A percentile compares a stretch with the other conserved stretches of the same genome.
phyloP scores from a whole-genome alignment of 1,284 basidiomycete species.

The Fomes fomentarius region DNA sequence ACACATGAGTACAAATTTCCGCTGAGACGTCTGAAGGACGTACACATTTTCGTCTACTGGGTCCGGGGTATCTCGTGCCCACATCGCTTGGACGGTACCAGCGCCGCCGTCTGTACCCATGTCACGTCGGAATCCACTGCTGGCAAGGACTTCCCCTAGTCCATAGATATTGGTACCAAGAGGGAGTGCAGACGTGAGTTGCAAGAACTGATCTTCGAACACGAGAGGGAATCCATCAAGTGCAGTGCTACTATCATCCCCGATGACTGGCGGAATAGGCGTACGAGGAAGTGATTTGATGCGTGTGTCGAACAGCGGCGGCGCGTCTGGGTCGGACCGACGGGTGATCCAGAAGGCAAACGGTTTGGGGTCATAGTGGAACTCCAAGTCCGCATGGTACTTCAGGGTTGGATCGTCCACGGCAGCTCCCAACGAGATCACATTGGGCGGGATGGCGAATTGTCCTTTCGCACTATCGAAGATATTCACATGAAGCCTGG shows the following conservation, averaged over 20 bases:
- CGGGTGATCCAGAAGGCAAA: slow-evolving; percentile 84
- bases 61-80: slow-evolving; percentile 48
- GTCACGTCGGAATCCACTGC: slow-evolving; percentile 68
- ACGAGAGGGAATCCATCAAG: slow-evolving; percentile 66
- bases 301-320: slow-evolving; percentile 78
- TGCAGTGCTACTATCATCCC: slow-evolving; percentile 50
- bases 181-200: slow-evolving; percentile 69
- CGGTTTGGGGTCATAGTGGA: slow-evolving; percentile 67
- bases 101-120: slow-evolving; percentile 51
- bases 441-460: slow-evolving; percentile 62
- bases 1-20: slow-evolving; percentile 7
- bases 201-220: slow-evolving; percentile 77
- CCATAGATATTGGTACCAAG: slow-evolving; percentile 76
- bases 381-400: slow-evolving; percentile 58
- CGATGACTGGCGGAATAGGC: slow-evolving; percentile 52
- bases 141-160: slow-evolving; percentile 73
- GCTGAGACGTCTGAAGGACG: neutral
- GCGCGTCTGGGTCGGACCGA: slow-evolving; percentile 54
- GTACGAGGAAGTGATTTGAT: slow-evolving; percentile 54
- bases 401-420: slow-evolving; percentile 50
- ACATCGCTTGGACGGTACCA: slow-evolving; percentile 72
- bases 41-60: slow-evolving; percentile 22
- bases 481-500: slow-evolving; percentile 77
- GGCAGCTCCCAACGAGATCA: slow-evolving; percentile 35
- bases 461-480: slow-evolving; percentile 61